These are phyloP conservation scores for Colletotrichum sp. DNA, from an alignment of 2,329 filamentous ascomycete genomes.

Conservation along the genomic window DNA sequence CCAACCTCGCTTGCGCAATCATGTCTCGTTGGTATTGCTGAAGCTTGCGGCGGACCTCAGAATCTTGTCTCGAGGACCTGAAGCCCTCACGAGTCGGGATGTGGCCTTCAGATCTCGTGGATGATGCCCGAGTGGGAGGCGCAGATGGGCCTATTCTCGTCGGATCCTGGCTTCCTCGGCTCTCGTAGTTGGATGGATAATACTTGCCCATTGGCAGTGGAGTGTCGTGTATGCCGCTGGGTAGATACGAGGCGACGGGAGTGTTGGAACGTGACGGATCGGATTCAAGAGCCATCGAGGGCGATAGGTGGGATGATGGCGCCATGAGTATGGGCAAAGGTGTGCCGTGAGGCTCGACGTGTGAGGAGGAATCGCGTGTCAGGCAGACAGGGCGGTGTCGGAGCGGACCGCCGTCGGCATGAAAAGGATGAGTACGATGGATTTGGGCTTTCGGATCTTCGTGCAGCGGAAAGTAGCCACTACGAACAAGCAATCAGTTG, in stretches of 20 bases:
- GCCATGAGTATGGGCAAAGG: slow-evolving; percentile 21
- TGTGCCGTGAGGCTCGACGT: background rate
- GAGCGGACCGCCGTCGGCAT: slow-evolving; percentile 44
- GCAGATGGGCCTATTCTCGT: slow-evolving; percentile 19
- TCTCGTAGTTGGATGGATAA: slow-evolving; percentile 67
- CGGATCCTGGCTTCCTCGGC: slow-evolving; percentile 30
- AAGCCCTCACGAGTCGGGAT: slow-evolving; percentile 24
- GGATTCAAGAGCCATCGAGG: slow-evolving; percentile 23
- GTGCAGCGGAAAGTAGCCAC: slow-evolving; percentile 66
- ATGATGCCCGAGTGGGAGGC: background rate
- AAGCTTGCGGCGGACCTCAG: slow-evolving; percentile 56
- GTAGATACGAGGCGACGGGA: slow-evolving; percentile 56
- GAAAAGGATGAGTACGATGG: slow-evolving; percentile 58
- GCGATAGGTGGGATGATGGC: slow-evolving; percentile 1
- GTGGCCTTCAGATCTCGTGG: slow-evolving; percentile 24
- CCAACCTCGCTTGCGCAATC: slow-evolving; percentile 61
- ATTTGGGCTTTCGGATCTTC: slow-evolving; percentile 56
- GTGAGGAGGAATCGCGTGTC: slow-evolving; percentile 30
- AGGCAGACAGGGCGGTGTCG: slow-evolving; percentile 38
- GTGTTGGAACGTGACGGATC: slow-evolving; percentile 38
- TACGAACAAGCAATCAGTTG: slow-evolving; percentile 28
- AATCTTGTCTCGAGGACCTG: slow-evolving; percentile 40
- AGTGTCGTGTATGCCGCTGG: slow-evolving; percentile 52
- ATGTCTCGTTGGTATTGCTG: slow-evolving; percentile 67
- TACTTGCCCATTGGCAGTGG: slow-evolving; percentile 65